These are phyloP conservation scores for Termitomyces sp. DNA, from an alignment of 768 basidiomycete species.

Conservation along the genomic window DNA sequence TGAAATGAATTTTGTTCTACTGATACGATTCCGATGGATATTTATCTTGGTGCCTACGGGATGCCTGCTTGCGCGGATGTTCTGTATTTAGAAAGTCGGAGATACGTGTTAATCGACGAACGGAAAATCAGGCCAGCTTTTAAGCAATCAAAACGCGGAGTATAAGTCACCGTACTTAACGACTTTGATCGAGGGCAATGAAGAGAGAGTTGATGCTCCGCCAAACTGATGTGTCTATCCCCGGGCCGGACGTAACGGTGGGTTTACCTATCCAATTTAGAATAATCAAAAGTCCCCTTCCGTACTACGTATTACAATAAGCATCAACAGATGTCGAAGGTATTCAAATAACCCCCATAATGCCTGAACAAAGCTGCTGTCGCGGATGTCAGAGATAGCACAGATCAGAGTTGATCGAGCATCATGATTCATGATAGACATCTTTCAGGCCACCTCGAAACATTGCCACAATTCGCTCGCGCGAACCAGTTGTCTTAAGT, in stretches of 20 bases:
- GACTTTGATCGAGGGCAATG: too few species aligned
- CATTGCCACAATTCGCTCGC: constrained; percentile 4
- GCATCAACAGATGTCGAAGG: neutral
- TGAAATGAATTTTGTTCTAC: neutral
- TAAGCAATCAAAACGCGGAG: neutral
- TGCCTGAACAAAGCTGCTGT: neutral
- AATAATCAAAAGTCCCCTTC: neutral
- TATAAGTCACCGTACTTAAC: neutral
- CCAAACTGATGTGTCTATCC: neutral
- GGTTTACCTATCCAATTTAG: neutral
- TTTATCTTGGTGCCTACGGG: too few species aligned
- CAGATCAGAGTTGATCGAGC: neutral
- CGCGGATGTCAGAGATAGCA: neutral
- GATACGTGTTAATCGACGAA: neutral
- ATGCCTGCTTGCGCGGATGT: neutral
- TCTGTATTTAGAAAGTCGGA: neutral
- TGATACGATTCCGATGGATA: neutral
- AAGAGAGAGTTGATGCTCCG: neutral
- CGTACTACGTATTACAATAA: neutral
- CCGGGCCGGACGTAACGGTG: neutral
- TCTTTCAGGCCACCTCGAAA: neutral
- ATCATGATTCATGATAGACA: neutral
- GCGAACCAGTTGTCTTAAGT: too few species aligned
- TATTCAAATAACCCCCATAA: neutral
- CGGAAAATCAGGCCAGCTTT: neutral